A percentile compares a stretch with the other conserved stretches of the same genome.
These are phyloP conservation scores for Cladorrhinum samala DNA, from an alignment of 495 filamentous ascomycete species.

Conservation along the genomic window DNA sequence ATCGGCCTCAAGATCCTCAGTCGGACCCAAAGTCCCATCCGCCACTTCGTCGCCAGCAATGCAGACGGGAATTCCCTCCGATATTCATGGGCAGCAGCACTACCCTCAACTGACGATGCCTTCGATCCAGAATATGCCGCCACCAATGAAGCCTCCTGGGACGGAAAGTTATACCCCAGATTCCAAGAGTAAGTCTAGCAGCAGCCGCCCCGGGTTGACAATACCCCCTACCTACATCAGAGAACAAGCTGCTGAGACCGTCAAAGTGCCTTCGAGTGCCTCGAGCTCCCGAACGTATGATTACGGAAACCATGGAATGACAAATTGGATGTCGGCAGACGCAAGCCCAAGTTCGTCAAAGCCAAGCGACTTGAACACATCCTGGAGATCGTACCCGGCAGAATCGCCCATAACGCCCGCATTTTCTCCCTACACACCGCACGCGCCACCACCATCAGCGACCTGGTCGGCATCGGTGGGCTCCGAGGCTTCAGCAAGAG, in stretches of 20 bases:
- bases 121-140: conserved; percentile 43
- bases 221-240: no score
- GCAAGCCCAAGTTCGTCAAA: conserved; percentile 30
- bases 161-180: conserved; percentile 32
- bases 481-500: conserved; percentile 25
- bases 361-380: conserved; percentile 28
- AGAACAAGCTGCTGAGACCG: conserved; percentile 25
- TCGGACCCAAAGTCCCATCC: conserved; percentile 37
- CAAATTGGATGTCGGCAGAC: conserved; percentile 40
- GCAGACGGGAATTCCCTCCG: conserved; percentile 35
- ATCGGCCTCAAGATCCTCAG: conserved; percentile 32
- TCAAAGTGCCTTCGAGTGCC: conserved; percentile 30
- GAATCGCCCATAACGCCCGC: conserved; percentile 37
- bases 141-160: conserved; percentile 38
- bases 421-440: conserved; percentile 36
- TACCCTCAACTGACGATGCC: conserved; percentile 45
- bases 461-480: conserved; percentile 35
- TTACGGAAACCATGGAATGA: conserved; percentile 36
- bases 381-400: conserved; percentile 34
- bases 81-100: conserved; percentile 35
- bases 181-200: conserved; percentile 34
- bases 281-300: conserved; percentile 29
- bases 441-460: conserved; percentile 30
- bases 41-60: conserved; percentile 47
- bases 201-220: no score